phyloP scores from a whole-genome alignment of 2,329 filamentous ascomycete species.

The Chaetomium globosum region DNA sequence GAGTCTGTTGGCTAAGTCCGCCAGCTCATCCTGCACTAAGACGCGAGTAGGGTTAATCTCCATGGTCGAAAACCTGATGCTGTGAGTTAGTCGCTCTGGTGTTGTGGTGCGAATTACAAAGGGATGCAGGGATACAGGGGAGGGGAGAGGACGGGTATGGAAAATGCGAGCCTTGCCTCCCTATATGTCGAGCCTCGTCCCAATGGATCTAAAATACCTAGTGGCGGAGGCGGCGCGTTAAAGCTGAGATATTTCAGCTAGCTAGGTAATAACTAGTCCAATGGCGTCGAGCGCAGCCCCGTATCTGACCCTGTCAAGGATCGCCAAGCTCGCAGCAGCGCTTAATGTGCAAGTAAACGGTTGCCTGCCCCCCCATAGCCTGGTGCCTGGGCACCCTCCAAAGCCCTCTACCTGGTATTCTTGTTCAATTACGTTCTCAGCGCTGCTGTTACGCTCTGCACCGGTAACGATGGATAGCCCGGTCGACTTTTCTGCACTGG shows the following conservation, averaged over 20 bases:
- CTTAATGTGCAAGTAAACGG: not conserved
- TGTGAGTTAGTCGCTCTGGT: not conserved
- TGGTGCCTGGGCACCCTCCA: not conserved
- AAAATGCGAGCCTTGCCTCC: not conserved
- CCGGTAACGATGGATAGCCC: conserved; percentile 10
- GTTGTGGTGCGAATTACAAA: conserved; percentile 9
- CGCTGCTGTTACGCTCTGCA: not conserved
- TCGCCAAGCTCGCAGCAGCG: conserved; percentile 5
- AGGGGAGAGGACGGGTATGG: conserved; percentile 4
- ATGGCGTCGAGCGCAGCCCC: not conserved
- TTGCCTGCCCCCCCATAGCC: not conserved
- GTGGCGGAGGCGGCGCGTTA: not conserved
- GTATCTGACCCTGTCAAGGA: too few relatives aligned
- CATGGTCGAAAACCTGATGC: not conserved
- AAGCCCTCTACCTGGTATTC: not conserved
- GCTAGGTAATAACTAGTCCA: not conserved
- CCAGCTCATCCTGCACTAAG: not conserved
- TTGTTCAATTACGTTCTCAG: conserved; percentile 1
- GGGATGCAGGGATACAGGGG: not conserved
- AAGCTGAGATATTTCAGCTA: conserved; percentile 2
- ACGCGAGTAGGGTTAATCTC: conserved; percentile 8
- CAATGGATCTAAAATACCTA: not conserved
- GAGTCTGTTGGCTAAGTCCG: conserved; percentile 8
- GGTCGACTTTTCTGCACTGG: conserved; percentile 3
- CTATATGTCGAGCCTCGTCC: not conserved